Evolutionary conservation across 2,329 filamentous ascomycete species (phyloP).

Genomic region (Nemania sp.): DNA sequence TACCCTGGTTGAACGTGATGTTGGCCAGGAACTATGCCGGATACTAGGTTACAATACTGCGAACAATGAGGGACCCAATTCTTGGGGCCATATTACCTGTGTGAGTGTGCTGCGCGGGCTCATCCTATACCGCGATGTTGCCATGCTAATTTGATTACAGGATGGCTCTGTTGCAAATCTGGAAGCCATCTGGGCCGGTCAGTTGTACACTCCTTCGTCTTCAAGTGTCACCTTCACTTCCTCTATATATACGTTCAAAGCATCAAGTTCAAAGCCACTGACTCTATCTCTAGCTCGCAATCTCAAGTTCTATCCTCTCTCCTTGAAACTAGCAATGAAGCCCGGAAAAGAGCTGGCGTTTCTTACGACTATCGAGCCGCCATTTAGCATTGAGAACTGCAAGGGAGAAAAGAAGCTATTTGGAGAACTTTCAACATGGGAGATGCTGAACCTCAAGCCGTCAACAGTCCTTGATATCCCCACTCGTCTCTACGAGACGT

Average conservation of each 20-base stretch:
- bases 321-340: conserved; percentile 40
- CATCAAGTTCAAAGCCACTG: conserved; percentile 17
- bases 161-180: conserved; percentile 52
- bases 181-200: conserved; percentile 48
- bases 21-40: conserved; percentile 49
- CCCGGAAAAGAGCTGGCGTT: conserved; percentile 36
- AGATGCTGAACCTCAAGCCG: conserved; percentile 49
- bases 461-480: conserved; percentile 46
- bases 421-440: conserved; percentile 45
- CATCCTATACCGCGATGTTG: too few species aligned
- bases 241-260: not conserved
- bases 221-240: conserved; percentile 2
- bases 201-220: not conserved
- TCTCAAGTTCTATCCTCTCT: conserved; percentile 51
- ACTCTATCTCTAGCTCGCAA: conserved; percentile 44
- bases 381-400: conserved; percentile 41
- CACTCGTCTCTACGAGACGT: conserved; percentile 43
- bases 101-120: too few species aligned
- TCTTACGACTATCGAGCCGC: conserved; percentile 30
- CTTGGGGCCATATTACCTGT: conserved; percentile 51
- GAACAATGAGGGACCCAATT: conserved; percentile 31
- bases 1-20: conserved; percentile 48
- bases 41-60: conserved; percentile 49
- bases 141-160: too few species aligned
- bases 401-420: conserved; percentile 41